Evolutionary conservation across 164 flowering plant species (phyloP).

Genomic region (Magnolia changhungtana): DNA sequence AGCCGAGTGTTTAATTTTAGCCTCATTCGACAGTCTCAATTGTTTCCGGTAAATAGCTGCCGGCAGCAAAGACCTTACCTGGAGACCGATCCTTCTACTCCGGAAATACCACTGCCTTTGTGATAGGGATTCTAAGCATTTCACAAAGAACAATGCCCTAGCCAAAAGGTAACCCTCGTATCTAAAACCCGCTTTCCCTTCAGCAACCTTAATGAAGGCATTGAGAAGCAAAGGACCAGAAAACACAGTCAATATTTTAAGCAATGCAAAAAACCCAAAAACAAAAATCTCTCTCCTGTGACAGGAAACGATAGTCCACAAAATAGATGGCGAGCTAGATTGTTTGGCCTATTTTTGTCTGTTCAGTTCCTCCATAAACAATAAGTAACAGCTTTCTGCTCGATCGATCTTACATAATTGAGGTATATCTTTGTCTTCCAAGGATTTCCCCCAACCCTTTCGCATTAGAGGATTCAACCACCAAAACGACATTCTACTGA

Average conservation of each 20-base stretch:
- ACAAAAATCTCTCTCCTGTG: conserved; percentile 42
- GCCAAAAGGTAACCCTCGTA: conserved; percentile 55
- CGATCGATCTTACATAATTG: conserved; percentile 35
- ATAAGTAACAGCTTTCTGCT: conserved; percentile 43
- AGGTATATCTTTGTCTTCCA: conserved; percentile 53
- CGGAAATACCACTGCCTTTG: conserved; percentile 66
- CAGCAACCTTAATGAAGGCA: conserved; percentile 65
- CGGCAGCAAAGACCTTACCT: conserved; percentile 51
- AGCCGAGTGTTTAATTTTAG: conserved; percentile 42
- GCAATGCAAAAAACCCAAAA: conserved; percentile 57
- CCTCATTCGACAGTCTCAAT: conserved; percentile 47
- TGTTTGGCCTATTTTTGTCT: conserved; percentile 22
- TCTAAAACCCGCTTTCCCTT: conserved; percentile 38
- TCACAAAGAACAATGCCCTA: conserved; percentile 33
- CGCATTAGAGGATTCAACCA: conserved; percentile 67
- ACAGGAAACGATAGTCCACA: conserved; percentile 36
- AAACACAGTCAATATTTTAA: conserved; percentile 44
- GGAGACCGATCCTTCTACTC: conserved; percentile 49
- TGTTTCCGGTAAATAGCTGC: conserved; percentile 70
- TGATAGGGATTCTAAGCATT: conserved; percentile 55
- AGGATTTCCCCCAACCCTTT: conserved; percentile 42
- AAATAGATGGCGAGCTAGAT: conserved; percentile 27
- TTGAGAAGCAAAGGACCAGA: conserved; percentile 54
- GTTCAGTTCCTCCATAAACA: conserved; percentile 33
- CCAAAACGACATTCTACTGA: conserved; percentile 53